Evolutionary conservation across 2,329 filamentous ascomycete species (phyloP).

Genomic region (Pestalotiopsis sp.): DNA sequence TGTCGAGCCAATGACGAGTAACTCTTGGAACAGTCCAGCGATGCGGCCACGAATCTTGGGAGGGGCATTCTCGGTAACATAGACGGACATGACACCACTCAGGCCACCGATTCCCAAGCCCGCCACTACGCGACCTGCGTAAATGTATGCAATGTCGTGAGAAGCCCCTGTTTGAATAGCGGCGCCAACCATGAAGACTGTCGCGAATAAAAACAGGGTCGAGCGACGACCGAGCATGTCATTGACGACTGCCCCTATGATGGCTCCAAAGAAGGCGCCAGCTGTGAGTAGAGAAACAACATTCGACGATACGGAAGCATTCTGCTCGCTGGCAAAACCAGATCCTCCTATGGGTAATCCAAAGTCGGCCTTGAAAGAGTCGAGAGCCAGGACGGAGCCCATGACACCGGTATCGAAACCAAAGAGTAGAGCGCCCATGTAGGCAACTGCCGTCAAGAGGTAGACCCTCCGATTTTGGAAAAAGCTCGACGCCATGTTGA

Average conservation of each 20-base stretch:
- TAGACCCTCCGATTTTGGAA: constrained; percentile 8
- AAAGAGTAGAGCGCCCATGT: constrained; percentile 6
- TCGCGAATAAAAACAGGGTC: not conserved
- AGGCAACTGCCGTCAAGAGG: constrained; percentile 1
- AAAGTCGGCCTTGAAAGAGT: constrained; percentile 55
- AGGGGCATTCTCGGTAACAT: constrained; percentile 37
- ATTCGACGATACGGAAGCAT: constrained; percentile 2
- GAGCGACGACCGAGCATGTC: constrained; percentile 52
- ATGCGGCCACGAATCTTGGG: constrained; percentile 47
- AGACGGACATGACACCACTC: constrained; percentile 41
- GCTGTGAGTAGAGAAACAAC: constrained; percentile 72
- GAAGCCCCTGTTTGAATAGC: constrained; percentile 65
- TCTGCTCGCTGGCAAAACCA: constrained; percentile 2
- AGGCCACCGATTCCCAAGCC: constrained; percentile 46
- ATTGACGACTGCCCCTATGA: constrained; percentile 60
- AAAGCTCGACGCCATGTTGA: not conserved
- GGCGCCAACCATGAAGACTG: constrained; percentile 61
- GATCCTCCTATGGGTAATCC: constrained; percentile 9
- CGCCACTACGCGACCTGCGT: constrained; percentile 45
- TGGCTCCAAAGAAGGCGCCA: constrained; percentile 58
- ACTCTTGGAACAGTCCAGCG: constrained; percentile 47
- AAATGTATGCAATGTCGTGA: constrained; percentile 59
- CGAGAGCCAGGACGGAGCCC: constrained; percentile 66
- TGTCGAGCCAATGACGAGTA: constrained; percentile 41
- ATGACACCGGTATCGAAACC: constrained; percentile 67